phyloP scores from a whole-genome alignment of 331 rosid genomes.

The Pyracantha coccinea region DNA sequence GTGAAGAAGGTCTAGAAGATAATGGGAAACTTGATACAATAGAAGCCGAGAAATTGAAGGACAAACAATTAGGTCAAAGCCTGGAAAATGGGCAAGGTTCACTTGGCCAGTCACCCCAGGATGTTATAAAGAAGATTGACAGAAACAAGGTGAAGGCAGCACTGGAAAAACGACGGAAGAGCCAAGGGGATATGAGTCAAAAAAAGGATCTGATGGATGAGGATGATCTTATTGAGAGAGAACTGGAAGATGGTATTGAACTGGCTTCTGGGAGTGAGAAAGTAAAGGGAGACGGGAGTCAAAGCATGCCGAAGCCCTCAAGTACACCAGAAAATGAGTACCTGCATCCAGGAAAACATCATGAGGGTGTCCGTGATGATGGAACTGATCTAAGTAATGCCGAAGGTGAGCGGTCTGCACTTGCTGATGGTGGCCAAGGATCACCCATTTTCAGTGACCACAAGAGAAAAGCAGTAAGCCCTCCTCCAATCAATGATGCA shows the following conservation, averaged over 20 bases:
- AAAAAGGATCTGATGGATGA: constrained; percentile 77
- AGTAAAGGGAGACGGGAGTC: constrained; percentile 61
- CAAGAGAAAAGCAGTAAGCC: constrained; percentile 71
- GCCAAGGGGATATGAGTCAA: constrained; percentile 51
- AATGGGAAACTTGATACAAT: constrained; percentile 44
- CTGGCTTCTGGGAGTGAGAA: constrained; percentile 63
- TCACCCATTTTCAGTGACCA: constrained; percentile 52
- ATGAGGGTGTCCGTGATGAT: constrained; percentile 37
- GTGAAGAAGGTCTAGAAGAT: constrained; percentile 45
- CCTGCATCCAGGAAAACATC: constrained; percentile 35
- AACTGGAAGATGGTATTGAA: constrained; percentile 91
- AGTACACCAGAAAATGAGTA: constrained; percentile 45
- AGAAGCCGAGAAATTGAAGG: constrained; percentile 52
- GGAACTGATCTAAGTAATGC: constrained; percentile 48
- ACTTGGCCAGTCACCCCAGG: constrained; percentile 58
- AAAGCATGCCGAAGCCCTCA: constrained; percentile 51
- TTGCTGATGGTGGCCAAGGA: constrained; percentile 35
- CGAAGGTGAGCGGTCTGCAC: constrained; percentile 67
- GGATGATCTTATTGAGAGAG: constrained; percentile 94
- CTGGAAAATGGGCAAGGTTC: constrained; percentile 45
- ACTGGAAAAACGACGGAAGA: constrained; percentile 83
- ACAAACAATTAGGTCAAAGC: constrained; percentile 42
- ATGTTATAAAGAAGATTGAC: constrained; percentile 67
- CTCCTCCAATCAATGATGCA: constrained; percentile 26
- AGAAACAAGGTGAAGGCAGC: constrained; percentile 88